Base-by-base conservation (phyloP, 768 basidiomycete genomes). In the Tephrocybe sp. region DNA sequence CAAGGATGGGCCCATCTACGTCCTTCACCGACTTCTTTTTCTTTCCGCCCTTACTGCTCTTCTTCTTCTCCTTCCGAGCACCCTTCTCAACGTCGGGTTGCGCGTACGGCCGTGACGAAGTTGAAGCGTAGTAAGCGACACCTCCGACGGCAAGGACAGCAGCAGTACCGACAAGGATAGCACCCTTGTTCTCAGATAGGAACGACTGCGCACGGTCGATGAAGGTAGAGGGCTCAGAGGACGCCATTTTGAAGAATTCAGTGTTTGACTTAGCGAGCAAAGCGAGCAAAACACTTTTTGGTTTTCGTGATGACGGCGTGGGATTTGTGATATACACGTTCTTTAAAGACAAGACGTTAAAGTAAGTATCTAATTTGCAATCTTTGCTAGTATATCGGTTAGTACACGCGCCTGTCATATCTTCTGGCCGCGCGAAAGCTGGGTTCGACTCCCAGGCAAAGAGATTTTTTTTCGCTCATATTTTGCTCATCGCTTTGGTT, bases 111-210 rank as follows among this genome's bases (percentile, higher is more conserved):
- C 61, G 56, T 60, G 65, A 70, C 19, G 85, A 81, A 42, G 81
- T 74, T 13, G 84, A 80, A 31, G 80, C 82, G 69, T 87, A 87
- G 66, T 91, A 93, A 25, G 84, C 89, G 30, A 80, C 84, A 24
- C 86, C 87, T 38, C 86, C 85, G 24, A 82, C 82, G 34, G 86
- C 89, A 56, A 86, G 68, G 30, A 80, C 76, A 15, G 84, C 87
- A 0, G 84, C 86, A 2, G 88, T 76, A 3, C 88, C 82, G 56
- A 93, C 70, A 34, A 89, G 63, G 18, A 92, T 65, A n/a, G 79
- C 82, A 51, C 83, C 82, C 73, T 83, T 90, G 72, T 96, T 82
- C 59, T 93, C 89, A 0, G 80, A 73, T 55, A 92, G 76, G 60
- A 89, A 86, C 59, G 72, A 67, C 36, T 85, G 82, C 11, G 86